Evolutionary conservation across 225 moss, liverwort and hornwort genomes (phyloP).

Genomic region (Polytrichum commune): DNA sequence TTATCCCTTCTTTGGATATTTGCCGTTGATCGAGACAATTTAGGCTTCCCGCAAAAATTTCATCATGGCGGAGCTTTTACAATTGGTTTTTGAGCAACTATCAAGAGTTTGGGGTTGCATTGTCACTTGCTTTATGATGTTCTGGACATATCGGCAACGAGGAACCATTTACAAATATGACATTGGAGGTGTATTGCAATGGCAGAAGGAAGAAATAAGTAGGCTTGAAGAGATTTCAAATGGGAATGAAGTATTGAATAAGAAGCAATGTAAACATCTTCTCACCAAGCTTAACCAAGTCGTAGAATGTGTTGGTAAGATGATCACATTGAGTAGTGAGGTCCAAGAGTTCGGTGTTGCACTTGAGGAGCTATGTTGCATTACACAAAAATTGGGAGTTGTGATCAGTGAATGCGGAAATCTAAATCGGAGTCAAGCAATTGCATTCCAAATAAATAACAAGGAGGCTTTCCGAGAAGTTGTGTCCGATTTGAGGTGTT

Average conservation of each 20-base stretch:
- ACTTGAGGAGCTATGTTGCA: not conserved
- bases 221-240: too few species aligned
- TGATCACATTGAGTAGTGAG: not conserved
- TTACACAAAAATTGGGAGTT: not conserved
- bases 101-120: too few species aligned
- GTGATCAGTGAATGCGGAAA: not conserved
- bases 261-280: not conserved
- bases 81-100: too few species aligned
- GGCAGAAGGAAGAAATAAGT: too few species aligned
- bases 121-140: too few species aligned
- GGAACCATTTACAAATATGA: too few species aligned
- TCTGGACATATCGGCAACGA: too few species aligned
- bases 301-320: not conserved
- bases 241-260: not conserved
- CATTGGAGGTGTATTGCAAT: too few species aligned
- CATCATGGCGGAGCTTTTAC: too few species aligned
- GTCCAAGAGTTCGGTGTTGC: not conserved
- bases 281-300: not conserved
- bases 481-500: not conserved
- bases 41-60: too few species aligned
- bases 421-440: not conserved
- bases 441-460: not conserved
- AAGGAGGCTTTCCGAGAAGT: not conserved
- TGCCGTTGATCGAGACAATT: too few species aligned
- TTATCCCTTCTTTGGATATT: too few species aligned